Percentiles rank a stretch among this genome's conserved stretches.
phyloP scores from a whole-genome alignment of 1,284 basidiomycete genomes.

The Puccinia coronata region DNA sequence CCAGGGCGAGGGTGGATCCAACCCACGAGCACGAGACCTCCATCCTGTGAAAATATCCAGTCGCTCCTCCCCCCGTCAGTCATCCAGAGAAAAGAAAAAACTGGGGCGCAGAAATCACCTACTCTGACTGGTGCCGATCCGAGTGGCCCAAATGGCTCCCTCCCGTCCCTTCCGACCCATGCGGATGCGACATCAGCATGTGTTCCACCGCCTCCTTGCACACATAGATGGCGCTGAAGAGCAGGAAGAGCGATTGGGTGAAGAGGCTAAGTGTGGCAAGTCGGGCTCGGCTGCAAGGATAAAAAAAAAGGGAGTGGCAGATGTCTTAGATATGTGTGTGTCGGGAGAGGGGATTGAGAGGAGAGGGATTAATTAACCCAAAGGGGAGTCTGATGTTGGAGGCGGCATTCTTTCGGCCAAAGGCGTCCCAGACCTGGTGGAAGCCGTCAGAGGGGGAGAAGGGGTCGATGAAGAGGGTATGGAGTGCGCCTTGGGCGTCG shows the following conservation, averaged over 20 bases:
- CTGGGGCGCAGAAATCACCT: no score
- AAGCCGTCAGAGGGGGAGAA: constrained; percentile 52
- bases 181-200: constrained; percentile 64
- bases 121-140: background rate
- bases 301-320: no score
- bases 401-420: constrained; percentile 24
- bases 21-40: constrained; percentile 66
- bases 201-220: constrained; percentile 91
- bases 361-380: constrained; percentile 66
- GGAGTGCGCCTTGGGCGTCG: constrained; percentile 65
- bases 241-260: constrained; percentile 81
- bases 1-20: constrained; percentile 62
- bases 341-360: no score
- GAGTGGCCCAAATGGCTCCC: constrained; percentile 14
- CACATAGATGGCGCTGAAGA: constrained; percentile 87
- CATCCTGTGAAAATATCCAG: no score
- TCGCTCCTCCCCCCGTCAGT: no score
- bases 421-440: constrained; percentile 9
- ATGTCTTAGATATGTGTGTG: background rate
- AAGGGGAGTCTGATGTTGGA: constrained; percentile 64
- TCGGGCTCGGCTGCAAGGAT: constrained; percentile 67
- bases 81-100: no score
- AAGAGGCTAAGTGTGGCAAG: constrained; percentile 78
- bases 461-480: constrained; percentile 64
- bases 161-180: background rate